Conservation (phyloP, 495 filamentous ascomycete genomes). For the Niebla homalea region DNA sequence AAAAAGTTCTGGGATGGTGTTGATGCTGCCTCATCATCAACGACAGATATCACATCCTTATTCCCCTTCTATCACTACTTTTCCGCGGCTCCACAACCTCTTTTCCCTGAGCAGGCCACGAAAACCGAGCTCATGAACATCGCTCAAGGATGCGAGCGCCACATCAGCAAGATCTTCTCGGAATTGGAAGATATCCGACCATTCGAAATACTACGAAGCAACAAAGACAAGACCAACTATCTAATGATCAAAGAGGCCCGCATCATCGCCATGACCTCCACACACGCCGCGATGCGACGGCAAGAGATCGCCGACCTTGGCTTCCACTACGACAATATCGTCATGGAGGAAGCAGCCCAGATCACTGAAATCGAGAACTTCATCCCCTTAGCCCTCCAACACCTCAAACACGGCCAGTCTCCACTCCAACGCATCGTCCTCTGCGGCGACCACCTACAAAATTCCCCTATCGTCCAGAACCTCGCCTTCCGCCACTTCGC, state of each 20-base stretch:
- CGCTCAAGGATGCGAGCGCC: slow-evolving; percentile 74
- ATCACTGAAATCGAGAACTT: slow-evolving; percentile 98
- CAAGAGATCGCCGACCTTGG: slow-evolving; percentile 83
- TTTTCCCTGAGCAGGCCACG: slow-evolving; percentile 53
- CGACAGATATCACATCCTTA: slow-evolving; percentile 48
- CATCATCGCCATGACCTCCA: slow-evolving; percentile 96
- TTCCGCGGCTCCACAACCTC: slow-evolving; percentile 68
- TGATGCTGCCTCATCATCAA: slow-evolving; percentile 32
- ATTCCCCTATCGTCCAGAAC: slow-evolving; percentile 90
- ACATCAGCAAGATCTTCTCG: slow-evolving; percentile 82
- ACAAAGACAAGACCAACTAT: slow-evolving; percentile 88
- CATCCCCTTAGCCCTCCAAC: slow-evolving; percentile 82
- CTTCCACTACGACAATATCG: slow-evolving; percentile 93
- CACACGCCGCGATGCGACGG: slow-evolving; percentile 93
- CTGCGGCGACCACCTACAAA: slow-evolving; percentile 92
- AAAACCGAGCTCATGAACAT: slow-evolving; percentile 63
- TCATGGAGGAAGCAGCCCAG: slow-evolving; percentile 98
- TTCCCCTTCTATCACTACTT: slow-evolving; percentile 93
- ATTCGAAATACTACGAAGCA: slow-evolving; percentile 81
- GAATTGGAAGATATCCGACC: slow-evolving; percentile 89
- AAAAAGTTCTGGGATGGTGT: slow-evolving; percentile 62
- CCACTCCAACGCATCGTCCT: slow-evolving; percentile 79
- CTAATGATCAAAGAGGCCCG: slow-evolving; percentile 88
- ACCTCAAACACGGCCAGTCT: slow-evolving; percentile 56
- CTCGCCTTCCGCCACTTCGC: slow-evolving; percentile 93